Evolutionary conservation across 2,329 filamentous ascomycete species (phyloP), one percentile per base, ranked within the genome.

Genomic region (Aphanoascus verrucosus): DNA sequence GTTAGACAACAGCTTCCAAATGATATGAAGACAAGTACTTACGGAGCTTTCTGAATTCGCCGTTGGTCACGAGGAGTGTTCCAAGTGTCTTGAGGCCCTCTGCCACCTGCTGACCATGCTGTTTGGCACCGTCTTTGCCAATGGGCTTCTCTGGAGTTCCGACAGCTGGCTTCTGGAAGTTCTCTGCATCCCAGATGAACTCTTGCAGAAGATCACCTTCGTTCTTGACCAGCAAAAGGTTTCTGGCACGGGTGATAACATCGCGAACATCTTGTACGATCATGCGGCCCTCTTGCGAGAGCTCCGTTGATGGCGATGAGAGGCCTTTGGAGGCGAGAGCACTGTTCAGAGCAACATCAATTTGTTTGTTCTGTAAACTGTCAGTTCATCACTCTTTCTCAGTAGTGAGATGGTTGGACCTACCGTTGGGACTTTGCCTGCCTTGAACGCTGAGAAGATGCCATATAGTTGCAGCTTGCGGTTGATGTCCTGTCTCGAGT

Each of bases 401-500:
- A 19, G 38, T 14, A 7, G 23, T 17, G 20, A 41, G 11, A 9
- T n/a, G 28, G 28, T 17, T 44, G 32, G 38, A 75, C 83, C 67
- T 80, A 90, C 82, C 64, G 90, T 94, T 58, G 91, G 91, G 44
- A 90, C 83, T 71, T 96, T 97, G 75, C 90, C 90, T 62, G 83
- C 80, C 19, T 47, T 48, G 37, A 53, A 53, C 8, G 51, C 51
- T 61, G 78, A 74, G 72, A 84, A 80, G 70, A 97, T 96, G 65
- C 91, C 93, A 65, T 94, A 98, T 37, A 97, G 73, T 72, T 96
- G 90, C 49, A 98, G 83, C 77, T 98, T 98, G 68, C 83, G 82
- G 72, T 93, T 93, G 72, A 97, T 84, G 68, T 95, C 81, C 65
- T 74, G 52, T 31, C n/a, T 28, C 2, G 11, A 15, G 35, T 49